Evolutionary conservation across 2,329 filamentous ascomycete genomes (phyloP), one percentile per base, ranked within the genome.

Genomic region (Apiospora aurea): DNA sequence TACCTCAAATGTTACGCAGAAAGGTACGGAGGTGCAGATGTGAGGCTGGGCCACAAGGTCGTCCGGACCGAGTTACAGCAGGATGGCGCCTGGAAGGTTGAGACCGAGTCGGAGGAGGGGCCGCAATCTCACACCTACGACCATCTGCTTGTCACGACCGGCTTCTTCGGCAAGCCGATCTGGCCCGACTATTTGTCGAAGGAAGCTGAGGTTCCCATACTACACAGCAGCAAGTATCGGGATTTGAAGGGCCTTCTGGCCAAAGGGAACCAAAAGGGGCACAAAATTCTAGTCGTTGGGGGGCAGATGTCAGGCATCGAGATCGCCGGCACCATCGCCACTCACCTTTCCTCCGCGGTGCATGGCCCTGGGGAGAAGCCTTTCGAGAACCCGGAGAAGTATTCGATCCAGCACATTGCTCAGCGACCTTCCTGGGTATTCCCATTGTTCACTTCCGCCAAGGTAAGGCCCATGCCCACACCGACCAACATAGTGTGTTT

Each of bases 291-390:
- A 0, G 85, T 97, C 0, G 89, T 95, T 0, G 94, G 94, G 0
- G 94, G 93, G 0, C 93, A 95, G 76, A 95, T 96, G 87, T 96
- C 93, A 2, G 94, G 93, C 0, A 89, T 93, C 6, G 94, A 97
- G 82, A 92, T 92, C 68, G 92, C 93, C 0, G 91, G 90, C 13
- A 90, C 91, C 1, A 88, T 95, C 69, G 93, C 93, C 14, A 86
- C 90, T 5, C 90, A 95, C 74, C 80, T 96, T 1, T 95, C 93
- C 0, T 90, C 90, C 7, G 87, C 87, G 2, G 80, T 82, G 16
- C 84, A 92, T 78, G 87, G 88, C 0, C 88, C 90, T 0, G 82
- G 81, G 0, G 73, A 81, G 1, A 84, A 80, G 43, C 70, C 76
- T 0, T 80, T 89, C 5, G 71, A 80, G 0, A 80, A 86, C 64